Percentiles rank a stretch among this genome's conserved stretches.
phyloP scores from a whole-genome alignment of 306 rosid species.

The Biancaea sappan region DNA sequence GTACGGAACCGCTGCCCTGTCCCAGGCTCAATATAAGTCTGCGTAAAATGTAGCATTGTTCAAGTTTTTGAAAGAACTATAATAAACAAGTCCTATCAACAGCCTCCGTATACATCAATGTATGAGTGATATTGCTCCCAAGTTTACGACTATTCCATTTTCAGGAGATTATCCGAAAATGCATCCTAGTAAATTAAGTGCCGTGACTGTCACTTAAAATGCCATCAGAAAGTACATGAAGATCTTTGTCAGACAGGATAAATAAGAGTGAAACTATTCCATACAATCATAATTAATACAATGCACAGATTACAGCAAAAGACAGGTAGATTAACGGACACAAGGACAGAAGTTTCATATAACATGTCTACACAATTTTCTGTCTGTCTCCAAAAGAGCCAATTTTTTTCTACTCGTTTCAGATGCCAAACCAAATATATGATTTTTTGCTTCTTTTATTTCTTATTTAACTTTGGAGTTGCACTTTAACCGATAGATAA shows the following conservation, averaged over 20 bases:
- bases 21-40: conserved; percentile 48
- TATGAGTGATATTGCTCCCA: background rate
- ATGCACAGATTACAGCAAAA: conserved; percentile 10
- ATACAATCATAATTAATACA: conserved; percentile 11
- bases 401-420: conserved; percentile 8
- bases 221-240: background rate
- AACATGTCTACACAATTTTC: background rate
- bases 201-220: background rate
- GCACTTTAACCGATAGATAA: background rate
- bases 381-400: background rate
- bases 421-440: conserved; percentile 3
- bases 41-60: conserved; percentile 33
- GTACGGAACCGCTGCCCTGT: conserved; percentile 45
- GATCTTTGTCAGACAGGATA: background rate
- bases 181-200: background rate
- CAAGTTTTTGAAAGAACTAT: conserved; percentile 16
- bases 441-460: background rate
- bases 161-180: conserved; percentile 10
- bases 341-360: background rate
- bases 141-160: background rate
- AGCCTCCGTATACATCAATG: background rate
- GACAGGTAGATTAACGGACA: conserved; percentile 4
- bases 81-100: background rate
- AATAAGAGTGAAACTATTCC: background rate
- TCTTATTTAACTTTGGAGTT: background rate